Evolutionary conservation across 352 stramenopile genomes (phyloP), one percentile per base, ranked within the genome.

Genomic region (Phytophthora pisi): DNA sequence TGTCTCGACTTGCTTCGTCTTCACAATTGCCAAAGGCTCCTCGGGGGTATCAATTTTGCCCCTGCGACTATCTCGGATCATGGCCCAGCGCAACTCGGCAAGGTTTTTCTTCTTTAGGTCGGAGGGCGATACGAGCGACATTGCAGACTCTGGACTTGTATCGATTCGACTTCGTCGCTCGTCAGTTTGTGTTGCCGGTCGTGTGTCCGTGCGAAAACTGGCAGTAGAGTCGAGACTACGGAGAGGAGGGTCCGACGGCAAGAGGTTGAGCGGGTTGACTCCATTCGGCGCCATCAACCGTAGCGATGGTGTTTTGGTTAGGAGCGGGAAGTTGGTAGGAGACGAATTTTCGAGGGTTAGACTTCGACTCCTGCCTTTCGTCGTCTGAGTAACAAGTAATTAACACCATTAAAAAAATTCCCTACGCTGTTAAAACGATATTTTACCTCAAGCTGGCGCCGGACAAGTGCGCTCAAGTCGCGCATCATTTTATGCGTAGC

Each of bases 31-130:
- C 6, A 31, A 51, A 18, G 54, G 34, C 10, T 60, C 57, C 52
- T 57, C 64, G 10, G 55, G 55, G 13, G 26, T 50, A 60, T 76
- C 58, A 9, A 49, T 24, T 26, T 66, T 72, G 47, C 47, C 66
- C 56, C 36, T 40, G 16, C 50, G 38, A 64, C 24, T 63, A 23
- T 64, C 58, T 60, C 67, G 56, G 47, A 64, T 64, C 6, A 75
- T 23, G 1, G 68, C 57, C 20, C 26, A 45, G 23, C 64, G 58
- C 5, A 75, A 67, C 18, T 74, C 54, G n/a, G 52, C 31, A 30
- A 72, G 47, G n/a, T 65, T 79, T 47, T 51, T 72, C 26, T 70
- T 79, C 38, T 77, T 79, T 5, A 45, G 26, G 18, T 13, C 4
- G 11, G 56, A 8, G 24, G 38, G 36, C 5, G 51, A 30, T 26